These are phyloP conservation scores for Mucor racemosus DNA, from an alignment of 371 early-diverging fungal genomes.

Conservation along the genomic window DNA sequence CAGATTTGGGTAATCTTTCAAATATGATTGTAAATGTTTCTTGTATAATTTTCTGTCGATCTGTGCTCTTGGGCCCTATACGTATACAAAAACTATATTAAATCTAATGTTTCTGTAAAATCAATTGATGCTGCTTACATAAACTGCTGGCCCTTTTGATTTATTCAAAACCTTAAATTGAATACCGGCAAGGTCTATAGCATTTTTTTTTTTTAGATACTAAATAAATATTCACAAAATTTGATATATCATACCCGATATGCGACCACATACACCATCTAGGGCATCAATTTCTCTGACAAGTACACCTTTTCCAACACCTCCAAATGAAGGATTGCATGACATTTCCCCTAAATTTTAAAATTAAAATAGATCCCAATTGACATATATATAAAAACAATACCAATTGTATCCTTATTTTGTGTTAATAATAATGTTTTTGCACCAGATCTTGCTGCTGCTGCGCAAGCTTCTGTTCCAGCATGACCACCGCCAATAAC, in stretches of 20 bases:
- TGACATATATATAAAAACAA: not conserved
- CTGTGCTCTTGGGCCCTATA: conserved; percentile 81
- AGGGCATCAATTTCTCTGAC: conserved; percentile 86
- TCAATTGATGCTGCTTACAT: conserved; percentile 47
- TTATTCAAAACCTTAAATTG: conserved; percentile 87
- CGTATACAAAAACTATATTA: not conserved
- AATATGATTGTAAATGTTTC: conserved; percentile 68
- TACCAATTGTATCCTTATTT: conserved; percentile 76
- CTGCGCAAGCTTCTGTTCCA: conserved; percentile 84
- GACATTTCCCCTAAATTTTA: conserved; percentile 76
- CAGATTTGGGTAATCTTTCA: conserved; percentile 72
- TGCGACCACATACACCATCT: conserved; percentile 82
- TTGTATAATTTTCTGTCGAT: conserved; percentile 84
- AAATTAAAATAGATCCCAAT: not conserved
- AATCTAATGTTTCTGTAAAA: not conserved
- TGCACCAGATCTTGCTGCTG: conserved; percentile 84
- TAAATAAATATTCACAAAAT: not conserved
- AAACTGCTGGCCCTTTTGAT: conserved; percentile 88
- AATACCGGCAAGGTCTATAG: conserved; percentile 76
- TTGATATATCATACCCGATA: conserved; percentile 52
- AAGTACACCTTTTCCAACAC: conserved; percentile 84
- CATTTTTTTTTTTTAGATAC: not conserved
- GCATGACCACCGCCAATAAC: conserved; percentile 92
- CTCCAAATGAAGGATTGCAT: conserved; percentile 90
- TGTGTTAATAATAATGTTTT: conserved; percentile 81